Evolutionary conservation across 257 asterid genomes (phyloP).

Genomic region (Dorcoceras hygrometricum): DNA sequence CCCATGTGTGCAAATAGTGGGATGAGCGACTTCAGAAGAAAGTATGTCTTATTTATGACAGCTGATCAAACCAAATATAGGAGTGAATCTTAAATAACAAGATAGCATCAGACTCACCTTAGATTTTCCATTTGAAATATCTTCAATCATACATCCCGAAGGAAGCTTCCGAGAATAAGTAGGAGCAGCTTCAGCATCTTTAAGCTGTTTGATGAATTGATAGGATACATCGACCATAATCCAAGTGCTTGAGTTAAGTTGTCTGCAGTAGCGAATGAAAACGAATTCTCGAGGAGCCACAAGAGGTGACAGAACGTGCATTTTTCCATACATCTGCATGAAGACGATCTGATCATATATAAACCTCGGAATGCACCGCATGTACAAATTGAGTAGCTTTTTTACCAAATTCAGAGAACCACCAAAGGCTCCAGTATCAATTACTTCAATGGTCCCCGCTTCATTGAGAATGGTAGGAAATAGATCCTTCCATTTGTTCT

Average conservation of each 20-base stretch:
- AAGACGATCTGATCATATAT: background rate
- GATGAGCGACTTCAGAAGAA: too few species aligned
- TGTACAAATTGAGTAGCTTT: too few species aligned
- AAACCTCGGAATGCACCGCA: background rate
- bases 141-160: slow-evolving; percentile 71
- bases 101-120: slow-evolving; percentile 31
- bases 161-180: slow-evolving; percentile 61
- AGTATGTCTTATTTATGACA: too few species aligned
- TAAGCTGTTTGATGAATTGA: slow-evolving; percentile 39
- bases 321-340: slow-evolving; percentile 59
- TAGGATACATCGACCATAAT: slow-evolving; percentile 56
- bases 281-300: slow-evolving; percentile 68
- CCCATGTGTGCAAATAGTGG: too few species aligned
- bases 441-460: slow-evolving; percentile 45
- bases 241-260: slow-evolving; percentile 53
- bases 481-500: slow-evolving; percentile 62
- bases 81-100: background rate
- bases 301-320: slow-evolving; percentile 66
- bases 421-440: slow-evolving; percentile 43
- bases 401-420: slow-evolving; percentile 55
- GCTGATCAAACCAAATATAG: background rate
- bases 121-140: slow-evolving; percentile 53
- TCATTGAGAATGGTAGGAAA: slow-evolving; percentile 55
- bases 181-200: slow-evolving; percentile 37
- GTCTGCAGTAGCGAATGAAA: slow-evolving; percentile 53